Evolutionary conservation across 768 basidiomycete species (phyloP).

Genomic region (Tylopilus felleus): DNA sequence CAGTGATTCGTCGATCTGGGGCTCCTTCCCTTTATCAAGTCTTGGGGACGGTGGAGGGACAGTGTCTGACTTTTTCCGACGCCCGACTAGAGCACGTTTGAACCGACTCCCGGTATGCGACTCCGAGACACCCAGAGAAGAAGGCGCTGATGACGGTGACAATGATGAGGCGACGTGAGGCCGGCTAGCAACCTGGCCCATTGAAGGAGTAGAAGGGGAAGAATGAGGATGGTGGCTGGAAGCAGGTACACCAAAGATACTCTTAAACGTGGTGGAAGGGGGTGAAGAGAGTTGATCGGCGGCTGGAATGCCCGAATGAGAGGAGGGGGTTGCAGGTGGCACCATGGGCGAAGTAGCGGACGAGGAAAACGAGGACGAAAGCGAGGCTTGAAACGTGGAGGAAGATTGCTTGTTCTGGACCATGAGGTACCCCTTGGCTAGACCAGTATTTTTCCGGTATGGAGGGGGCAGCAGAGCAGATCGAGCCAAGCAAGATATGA

Average conservation of each 20-base stretch:
- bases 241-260: conserved; percentile 27
- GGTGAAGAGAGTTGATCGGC: conserved; percentile 42
- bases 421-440: conserved; percentile 24
- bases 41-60: conserved; percentile 18
- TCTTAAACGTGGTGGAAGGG: conserved; percentile 36
- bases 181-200: conserved; percentile 36
- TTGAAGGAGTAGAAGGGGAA: conserved; percentile 28
- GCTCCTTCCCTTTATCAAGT: conserved; percentile 21
- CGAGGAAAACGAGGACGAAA: conserved; percentile 45
- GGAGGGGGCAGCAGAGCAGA: conserved; percentile 16
- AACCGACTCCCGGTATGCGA: conserved; percentile 27
- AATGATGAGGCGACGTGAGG: conserved; percentile 23
- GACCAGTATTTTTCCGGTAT: conserved; percentile 19
- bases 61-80: conserved; percentile 33
- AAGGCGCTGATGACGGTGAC: conserved; percentile 29
- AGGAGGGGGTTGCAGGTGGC: conserved; percentile 34
- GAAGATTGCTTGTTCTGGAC: conserved; percentile 37
- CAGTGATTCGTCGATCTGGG: conserved; percentile 17
- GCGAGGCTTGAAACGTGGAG: conserved; percentile 39
- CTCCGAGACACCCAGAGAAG: conserved; percentile 19
- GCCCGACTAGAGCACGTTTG: conserved; percentile 31
- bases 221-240: conserved; percentile 22
- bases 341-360: conserved; percentile 40
- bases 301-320: conserved; percentile 40
- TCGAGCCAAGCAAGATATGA: conserved; percentile 25